Conservation (phyloP, 192 early-diverging fungal genomes). For the Jimgerdemannia flammicorona region DNA sequence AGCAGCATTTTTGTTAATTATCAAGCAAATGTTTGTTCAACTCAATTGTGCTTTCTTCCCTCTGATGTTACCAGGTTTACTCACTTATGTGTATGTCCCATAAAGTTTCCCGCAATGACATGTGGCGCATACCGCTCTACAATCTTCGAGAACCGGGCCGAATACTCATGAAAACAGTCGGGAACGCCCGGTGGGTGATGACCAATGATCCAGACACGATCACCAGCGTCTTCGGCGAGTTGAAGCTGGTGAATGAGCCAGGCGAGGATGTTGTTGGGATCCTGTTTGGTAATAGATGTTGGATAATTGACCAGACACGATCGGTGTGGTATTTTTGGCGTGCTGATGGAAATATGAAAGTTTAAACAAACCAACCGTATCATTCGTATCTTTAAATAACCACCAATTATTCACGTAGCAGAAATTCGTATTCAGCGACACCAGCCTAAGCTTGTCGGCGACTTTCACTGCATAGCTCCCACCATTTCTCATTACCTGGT, state of each 20-base stretch:
- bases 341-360: no score
- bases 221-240: slow-evolving; percentile 45
- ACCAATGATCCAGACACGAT: slow-evolving; percentile 60
- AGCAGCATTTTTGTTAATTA: not conserved
- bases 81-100: slow-evolving; percentile 50
- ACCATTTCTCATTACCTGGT: slow-evolving; percentile 33
- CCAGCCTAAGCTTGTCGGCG: slow-evolving; percentile 37
- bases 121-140: slow-evolving; percentile 53
- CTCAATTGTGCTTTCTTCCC: no score
- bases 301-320: not conserved
- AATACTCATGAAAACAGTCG: slow-evolving; percentile 51
- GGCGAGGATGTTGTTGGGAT: slow-evolving; percentile 46
- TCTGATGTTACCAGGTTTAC: not conserved
- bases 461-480: slow-evolving; percentile 49
- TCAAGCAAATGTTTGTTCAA: not conserved
- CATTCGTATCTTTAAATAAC: slow-evolving; percentile 28
- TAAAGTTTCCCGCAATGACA: slow-evolving; percentile 53
- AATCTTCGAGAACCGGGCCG: slow-evolving; percentile 50
- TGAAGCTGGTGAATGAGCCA: slow-evolving; percentile 49
- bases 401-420: slow-evolving; percentile 57
- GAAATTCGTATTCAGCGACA: slow-evolving; percentile 57
- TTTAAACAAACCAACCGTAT: not conserved
- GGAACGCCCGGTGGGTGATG: slow-evolving; percentile 47
- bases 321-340: no score
- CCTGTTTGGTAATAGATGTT: not conserved